Conservation (phyloP, 345 rosid genomes). For the Clarkia xantiana region DNA sequence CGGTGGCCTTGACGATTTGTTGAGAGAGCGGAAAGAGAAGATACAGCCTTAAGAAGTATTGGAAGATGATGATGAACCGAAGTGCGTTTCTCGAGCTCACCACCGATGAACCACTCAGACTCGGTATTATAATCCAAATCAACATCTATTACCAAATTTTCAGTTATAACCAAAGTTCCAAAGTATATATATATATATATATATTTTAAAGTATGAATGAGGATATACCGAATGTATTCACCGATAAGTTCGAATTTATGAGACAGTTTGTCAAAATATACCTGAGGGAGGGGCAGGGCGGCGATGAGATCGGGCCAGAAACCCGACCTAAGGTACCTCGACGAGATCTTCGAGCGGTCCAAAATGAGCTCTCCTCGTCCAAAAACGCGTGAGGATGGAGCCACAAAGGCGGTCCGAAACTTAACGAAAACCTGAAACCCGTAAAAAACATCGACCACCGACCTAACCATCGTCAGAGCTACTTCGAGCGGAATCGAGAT, state of each 20-base stretch:
- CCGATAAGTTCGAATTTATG: too few species aligned
- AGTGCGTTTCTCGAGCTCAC: slow-evolving; percentile 16
- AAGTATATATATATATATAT: too few species aligned
- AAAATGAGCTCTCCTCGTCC: slow-evolving; percentile 56
- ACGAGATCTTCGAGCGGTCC: slow-evolving; percentile 28
- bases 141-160: slow-evolving; percentile 22
- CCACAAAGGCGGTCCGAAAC: slow-evolving; percentile 42
- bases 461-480: slow-evolving; percentile 20
- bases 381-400: slow-evolving; percentile 51
- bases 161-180: not conserved
- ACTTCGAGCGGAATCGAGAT: slow-evolving; percentile 19
- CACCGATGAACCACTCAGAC: slow-evolving; percentile 14
- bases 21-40: slow-evolving; percentile 40
- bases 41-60: slow-evolving; percentile 32
- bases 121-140: slow-evolving; percentile 37
- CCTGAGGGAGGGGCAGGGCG: slow-evolving; percentile 53
- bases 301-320: slow-evolving; percentile 42
- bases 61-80: slow-evolving; percentile 26
- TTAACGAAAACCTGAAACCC: slow-evolving; percentile 24
- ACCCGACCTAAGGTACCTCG: slow-evolving; percentile 23
- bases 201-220: too few species aligned
- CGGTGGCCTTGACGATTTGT: slow-evolving; percentile 28
- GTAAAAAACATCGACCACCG: slow-evolving; percentile 33
- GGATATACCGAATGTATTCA: too few species aligned
- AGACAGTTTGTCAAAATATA: too few species aligned